Evolutionary conservation across 169 alveolate genomes (phyloP), one percentile per base, ranked within the genome.

Genomic region (Sarcocystis neurona): DNA sequence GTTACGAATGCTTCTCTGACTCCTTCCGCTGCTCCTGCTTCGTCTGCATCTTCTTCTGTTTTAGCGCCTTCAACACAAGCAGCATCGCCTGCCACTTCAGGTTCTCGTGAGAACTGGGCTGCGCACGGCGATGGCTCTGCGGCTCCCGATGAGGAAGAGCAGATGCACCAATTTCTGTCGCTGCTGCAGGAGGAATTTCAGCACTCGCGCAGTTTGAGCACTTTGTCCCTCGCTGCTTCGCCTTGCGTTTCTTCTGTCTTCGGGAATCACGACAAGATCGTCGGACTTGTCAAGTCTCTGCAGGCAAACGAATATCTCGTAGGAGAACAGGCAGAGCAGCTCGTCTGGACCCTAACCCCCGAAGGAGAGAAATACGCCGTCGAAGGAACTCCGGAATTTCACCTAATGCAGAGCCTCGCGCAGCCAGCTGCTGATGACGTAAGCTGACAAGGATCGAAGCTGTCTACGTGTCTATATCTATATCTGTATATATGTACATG

Each of bases 281-380:
- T 84, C n/a, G 94, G 94, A 20, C 85, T 85, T 2, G 56, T 89
- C 72, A 91, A 87, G 87, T 63, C 87, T 23, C 72, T 91, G 32
- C 84, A 91, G 66, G 53, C 87, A 0, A n/a, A 44, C 10, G 87
- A 79, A 32, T 75, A 77, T 53, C 53, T 91, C 39, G 27, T 27
- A 2, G 30, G 80, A 23, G 43, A 77, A 15, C 79, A 63, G 15
- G n/a, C 32, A 46, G 90, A 91, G 82, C 70, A 87, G 85, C n/a
- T 50, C 15, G 58, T 48, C 70, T 91, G 89, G 89, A 18, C 37
- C 32, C 80, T 84, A 20, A 91, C 94, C 1, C 74, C 18, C 2
- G 94, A 91, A 70, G 94, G 89, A 4, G 68, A 70, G 70, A 47
- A 37, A 46, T 91, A 91, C 58, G 87, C 91, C 66, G 63, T n/a